A percentile compares a stretch with the other conserved stretches of the same genome.
Conservation (phyloP, 805 yeast species). For the Candida corydali region DNA sequence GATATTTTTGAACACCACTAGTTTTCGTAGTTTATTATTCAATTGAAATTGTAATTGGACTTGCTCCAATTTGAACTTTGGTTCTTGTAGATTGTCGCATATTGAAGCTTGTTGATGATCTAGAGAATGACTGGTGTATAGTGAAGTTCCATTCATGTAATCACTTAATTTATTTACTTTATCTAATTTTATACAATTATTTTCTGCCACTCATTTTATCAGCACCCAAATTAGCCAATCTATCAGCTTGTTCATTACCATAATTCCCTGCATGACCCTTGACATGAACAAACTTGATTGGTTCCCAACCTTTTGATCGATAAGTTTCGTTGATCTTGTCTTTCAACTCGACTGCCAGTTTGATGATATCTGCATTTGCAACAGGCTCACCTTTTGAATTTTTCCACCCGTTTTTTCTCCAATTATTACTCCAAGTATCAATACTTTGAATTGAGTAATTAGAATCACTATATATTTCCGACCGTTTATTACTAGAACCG, state of each 20-base stretch:
- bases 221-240: constrained; percentile 66
- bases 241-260: constrained; percentile 80
- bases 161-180: neutral
- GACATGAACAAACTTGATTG: constrained; percentile 55
- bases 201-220: constrained; percentile 12
- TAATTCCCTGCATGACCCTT: constrained; percentile 63
- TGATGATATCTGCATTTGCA: constrained; percentile 49
- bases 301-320: constrained; percentile 25
- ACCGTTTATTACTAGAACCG: constrained; percentile 18
- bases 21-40: constrained; percentile 16
- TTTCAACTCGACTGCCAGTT: constrained; percentile 21
- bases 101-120: constrained; percentile 10
- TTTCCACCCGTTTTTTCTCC: constrained; percentile 57
- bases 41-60: constrained; percentile 39
- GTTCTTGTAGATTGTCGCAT: constrained; percentile 12
- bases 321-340: constrained; percentile 35
- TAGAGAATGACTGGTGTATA: constrained; percentile 9
- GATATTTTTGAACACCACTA: constrained; percentile 28
- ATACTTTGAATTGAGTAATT: constrained; percentile 56
- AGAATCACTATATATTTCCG: constrained; percentile 65
- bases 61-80: constrained; percentile 28
- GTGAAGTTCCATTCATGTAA: constrained; percentile 5
- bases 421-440: constrained; percentile 51
- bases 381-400: constrained; percentile 43
- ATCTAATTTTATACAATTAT: neutral